Evolutionary conservation across 352 stramenopile species (phyloP), one percentile per base, ranked within the genome.

Genomic region (Phytophthora hibernalis): DNA sequence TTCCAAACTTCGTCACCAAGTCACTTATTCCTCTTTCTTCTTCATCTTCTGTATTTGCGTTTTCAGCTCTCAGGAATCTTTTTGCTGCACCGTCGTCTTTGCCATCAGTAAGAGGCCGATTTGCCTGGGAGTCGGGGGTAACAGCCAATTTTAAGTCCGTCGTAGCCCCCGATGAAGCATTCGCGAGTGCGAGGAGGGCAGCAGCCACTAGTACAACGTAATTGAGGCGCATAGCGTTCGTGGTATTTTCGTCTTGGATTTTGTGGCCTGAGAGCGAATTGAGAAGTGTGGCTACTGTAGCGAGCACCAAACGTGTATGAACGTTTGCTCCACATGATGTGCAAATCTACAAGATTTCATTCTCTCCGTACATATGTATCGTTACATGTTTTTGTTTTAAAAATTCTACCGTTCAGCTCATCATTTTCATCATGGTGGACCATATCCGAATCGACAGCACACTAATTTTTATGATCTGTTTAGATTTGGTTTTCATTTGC

Each of bases 221-320:
- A 16, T 50, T 20, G 5, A 59, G 24, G 11, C 52, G 35, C 52
- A 59, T 59, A n/a, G n/a, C n/a, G n/a, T n/a, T n/a, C n/a, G n/a
- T n/a, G n/a, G 7, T 47, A 8, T 22, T 26, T 47, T 43, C 40
- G 40, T 24, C 40, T 47, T 47, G 13, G 12, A 21, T 2, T 21
- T 38, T 43, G 13, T 42, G 35, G 1, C 6, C 12, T 13, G 37
- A n/a, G 13, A 21, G 37, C 33, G 33, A 38, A 38, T 44, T 44
- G 37, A 20, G 6, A 44, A 44, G 3, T 44, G 38, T 22, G 15
- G 11, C 38, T 16, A 12, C 10, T 4, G 28, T 9, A n/a, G 11
- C 33, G 33, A 16, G 3, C 33, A 38, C 33, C 24, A 28, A 28
- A 31, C 5, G 2, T 5, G 24, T n/a, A n/a, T n/a, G n/a, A n/a